Base-by-base conservation (phyloP, 306 rosid genomes). In the Castanopsis chinensis region DNA sequence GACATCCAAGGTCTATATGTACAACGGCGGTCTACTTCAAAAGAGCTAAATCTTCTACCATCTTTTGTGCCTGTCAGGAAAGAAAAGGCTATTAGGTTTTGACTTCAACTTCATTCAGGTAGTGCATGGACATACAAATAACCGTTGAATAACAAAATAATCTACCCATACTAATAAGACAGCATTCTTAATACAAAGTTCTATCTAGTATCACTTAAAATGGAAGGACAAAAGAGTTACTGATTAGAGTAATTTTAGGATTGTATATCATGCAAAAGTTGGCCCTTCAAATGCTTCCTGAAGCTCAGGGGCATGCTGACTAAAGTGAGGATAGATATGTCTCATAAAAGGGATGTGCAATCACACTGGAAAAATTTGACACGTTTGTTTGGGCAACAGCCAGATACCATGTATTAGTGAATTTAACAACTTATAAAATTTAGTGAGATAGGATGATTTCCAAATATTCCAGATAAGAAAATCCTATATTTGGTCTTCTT, bases 1-100 rank as follows among this genome's bases (percentile, higher is more conserved):
- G 78, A 65, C 43, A 60, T 30, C 70, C 23, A 61, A 53, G 84
- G 81, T 73, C 25, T 78, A 57, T 86, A 84, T 55, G 87, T 83
- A 73, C 27, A 10, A 1, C 83, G 90, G 45, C 28, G 80, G 49
- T 90, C 86, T 37, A 28, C 73, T 55, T 78, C 86, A 35, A 79
- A 43, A 74, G 78, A 51, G 71, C 25, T 84, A 27, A 59, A 65
- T 64, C 72, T 72, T 75, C 78, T 75, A 30, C 55, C 69, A 43
- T 81, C 82, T 72, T 70, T 67, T 13, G 75, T 28, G 72, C 86
- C 92, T 86, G 69, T 28, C 25, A 72, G 55, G 64, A 25, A 74
- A 72, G 14, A 77, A 49, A 20, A 51, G 56, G 12, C 37, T 55
- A 25, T 3, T 49, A 55, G 14, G 27, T 55, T 21, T 74, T 0